Evolutionary conservation across 768 basidiomycete species (phyloP).

Genomic region (Coprinellus micaceus): DNA sequence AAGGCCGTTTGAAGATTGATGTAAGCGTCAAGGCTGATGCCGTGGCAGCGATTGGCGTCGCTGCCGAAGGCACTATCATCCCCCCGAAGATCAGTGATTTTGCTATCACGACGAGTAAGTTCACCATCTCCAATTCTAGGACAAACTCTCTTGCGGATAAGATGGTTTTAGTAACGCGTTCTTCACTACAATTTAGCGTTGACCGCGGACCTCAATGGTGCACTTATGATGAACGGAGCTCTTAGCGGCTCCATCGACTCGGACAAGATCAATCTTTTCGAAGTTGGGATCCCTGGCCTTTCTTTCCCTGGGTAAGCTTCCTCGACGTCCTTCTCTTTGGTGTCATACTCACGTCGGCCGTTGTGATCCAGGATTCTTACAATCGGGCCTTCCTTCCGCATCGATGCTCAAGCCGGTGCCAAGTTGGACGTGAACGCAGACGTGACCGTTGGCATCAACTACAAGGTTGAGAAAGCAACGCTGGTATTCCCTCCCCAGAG

Average conservation of each 20-base stretch:
- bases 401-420: conserved; percentile 36
- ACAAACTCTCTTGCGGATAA: too few species aligned
- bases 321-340: not conserved
- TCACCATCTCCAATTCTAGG: too few species aligned
- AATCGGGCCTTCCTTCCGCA: conserved; percentile 45
- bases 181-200: too few species aligned
- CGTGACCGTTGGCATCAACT: conserved; percentile 40
- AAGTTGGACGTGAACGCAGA: conserved; percentile 35
- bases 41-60: conserved; percentile 34
- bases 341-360: not conserved
- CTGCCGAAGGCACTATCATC: conserved; percentile 40
- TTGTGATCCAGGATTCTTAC: conserved; percentile 34
- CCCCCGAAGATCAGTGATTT: conserved; percentile 40
- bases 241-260: conserved; percentile 40
- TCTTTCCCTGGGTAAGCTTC: conserved; percentile 43
- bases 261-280: conserved; percentile 37
- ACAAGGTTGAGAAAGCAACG: conserved; percentile 37
- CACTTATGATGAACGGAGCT: conserved; percentile 33
- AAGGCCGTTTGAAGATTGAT: conserved; percentile 25
- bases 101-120: conserved; percentile 31
- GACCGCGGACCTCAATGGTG: conserved; percentile 36
- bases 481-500: conserved; percentile 41
- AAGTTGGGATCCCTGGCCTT: conserved; percentile 44
- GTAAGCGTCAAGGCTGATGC: conserved; percentile 31
- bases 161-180: too few species aligned